Percentiles rank a stretch among this genome's conserved stretches.
These are phyloP conservation scores for Stephania yunnanensis DNA, from an alignment of 164 flowering plant genomes.

Conservation along the genomic window DNA sequence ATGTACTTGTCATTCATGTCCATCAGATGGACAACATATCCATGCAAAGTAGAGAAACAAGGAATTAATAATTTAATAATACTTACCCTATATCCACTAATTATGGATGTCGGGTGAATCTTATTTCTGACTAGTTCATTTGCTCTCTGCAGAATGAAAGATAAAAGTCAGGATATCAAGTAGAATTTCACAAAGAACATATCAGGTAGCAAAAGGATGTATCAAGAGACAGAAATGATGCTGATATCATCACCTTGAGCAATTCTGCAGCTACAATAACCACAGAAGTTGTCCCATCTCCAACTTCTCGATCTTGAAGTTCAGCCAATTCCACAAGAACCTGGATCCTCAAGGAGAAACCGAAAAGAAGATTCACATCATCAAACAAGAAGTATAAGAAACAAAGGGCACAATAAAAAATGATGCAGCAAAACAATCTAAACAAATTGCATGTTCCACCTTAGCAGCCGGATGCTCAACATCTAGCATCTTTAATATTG, in stretches of 20 bases:
- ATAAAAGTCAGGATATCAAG: not conserved
- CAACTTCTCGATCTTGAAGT: constrained; percentile 98
- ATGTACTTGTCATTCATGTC: not conserved
- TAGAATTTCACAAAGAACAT: not conserved
- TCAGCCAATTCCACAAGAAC: constrained; percentile 98
- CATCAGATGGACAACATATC: not conserved
- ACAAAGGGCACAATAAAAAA: not conserved
- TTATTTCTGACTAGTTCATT: constrained; percentile 92
- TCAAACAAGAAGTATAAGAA: not conserved
- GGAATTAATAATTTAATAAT: not conserved
- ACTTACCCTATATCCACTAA: constrained; percentile 93
- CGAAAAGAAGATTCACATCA: not conserved
- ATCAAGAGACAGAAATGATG: not conserved
- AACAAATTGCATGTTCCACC: constrained; percentile 34
- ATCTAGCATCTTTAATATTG: constrained; percentile 93
- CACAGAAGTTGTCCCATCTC: constrained; percentile 99
- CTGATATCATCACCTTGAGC: constrained; percentile 59
- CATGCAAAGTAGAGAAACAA: not conserved
- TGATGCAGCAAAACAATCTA: not conserved
- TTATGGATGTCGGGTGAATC: constrained; percentile 95
- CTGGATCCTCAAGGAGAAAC: constrained; percentile 24
- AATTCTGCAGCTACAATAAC: constrained; percentile 96
- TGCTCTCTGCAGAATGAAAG: constrained; percentile 64
- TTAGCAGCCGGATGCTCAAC: constrained; percentile 99
- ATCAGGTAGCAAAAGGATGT: not conserved